A percentile compares a stretch with the other conserved stretches of the same genome.
Evolutionary conservation across 805 yeast genomes (phyloP).

Genomic region (Barnettozyma botsteinii): DNA sequence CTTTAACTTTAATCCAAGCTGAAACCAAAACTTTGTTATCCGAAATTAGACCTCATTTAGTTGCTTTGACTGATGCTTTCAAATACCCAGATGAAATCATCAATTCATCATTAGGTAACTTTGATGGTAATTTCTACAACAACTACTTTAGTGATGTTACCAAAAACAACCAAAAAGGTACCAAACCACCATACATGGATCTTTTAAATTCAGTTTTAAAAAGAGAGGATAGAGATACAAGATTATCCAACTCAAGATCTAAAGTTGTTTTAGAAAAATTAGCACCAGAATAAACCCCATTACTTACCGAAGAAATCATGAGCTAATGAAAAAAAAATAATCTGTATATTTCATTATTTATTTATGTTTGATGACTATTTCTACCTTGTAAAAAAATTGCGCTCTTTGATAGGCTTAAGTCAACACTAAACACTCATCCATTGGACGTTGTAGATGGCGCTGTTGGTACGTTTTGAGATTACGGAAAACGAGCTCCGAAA

Average conservation of each 20-base stretch:
- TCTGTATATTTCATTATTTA: not conserved
- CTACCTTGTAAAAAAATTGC: too few relatives aligned
- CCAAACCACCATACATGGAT: conserved; percentile 48
- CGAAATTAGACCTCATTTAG: conserved; percentile 58
- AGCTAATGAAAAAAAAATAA: not conserved
- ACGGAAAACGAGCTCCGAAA: conserved; percentile 1
- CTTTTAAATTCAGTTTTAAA: conserved; percentile 33
- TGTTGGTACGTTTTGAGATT: too few relatives aligned
- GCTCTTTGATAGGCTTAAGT: too few relatives aligned
- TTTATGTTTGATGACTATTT: too few relatives aligned
- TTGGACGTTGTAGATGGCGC: too few relatives aligned
- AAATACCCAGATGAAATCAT: conserved; percentile 73
- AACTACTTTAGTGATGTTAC: conserved; percentile 64
- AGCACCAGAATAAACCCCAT: conserved; percentile 8
- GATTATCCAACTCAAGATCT: conserved; percentile 29
- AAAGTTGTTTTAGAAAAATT: conserved; percentile 27
- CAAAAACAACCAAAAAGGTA: conserved; percentile 39
- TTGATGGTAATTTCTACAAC: conserved; percentile 78
- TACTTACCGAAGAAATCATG: not conserved
- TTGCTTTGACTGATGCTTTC: conserved; percentile 80
- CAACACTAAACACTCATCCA: too few relatives aligned
- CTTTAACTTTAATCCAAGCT: conserved; percentile 38
- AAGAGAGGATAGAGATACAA: conserved; percentile 34
- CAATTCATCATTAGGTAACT: conserved; percentile 76
- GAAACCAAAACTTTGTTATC: conserved; percentile 42